Base-by-base conservation (phyloP, 1,284 basidiomycete species). In the Malassezia nana region DNA sequence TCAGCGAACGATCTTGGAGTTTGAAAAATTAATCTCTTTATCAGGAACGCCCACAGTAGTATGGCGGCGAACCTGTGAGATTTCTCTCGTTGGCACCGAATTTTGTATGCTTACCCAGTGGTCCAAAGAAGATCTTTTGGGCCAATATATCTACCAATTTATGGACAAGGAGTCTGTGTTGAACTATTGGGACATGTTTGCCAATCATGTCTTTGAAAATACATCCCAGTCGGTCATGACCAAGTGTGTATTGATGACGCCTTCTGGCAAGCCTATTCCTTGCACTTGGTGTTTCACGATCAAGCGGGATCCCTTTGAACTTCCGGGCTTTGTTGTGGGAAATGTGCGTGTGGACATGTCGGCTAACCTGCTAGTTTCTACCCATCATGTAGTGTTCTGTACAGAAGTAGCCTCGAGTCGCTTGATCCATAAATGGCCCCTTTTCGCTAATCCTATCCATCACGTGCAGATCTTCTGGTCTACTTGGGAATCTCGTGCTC, bases 1-100 rank as follows among this genome's bases (percentile, higher is more conserved):
- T 74, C 91, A 95, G 75, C 81, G 92, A 39, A 89, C 89, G 24
- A 78, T 95, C 60, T 80, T 95, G 64, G 90, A 96, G 79, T 81
- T 95, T 53, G 89, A 95, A 75, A 95, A 95, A 76, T 80, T 96
- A 59, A 92, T 98, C 61, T 89, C 88, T 39, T 94, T 89, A 75
- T 91, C 87, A 58, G 94, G 92, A 5, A 98, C 94, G n/a, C 94
- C 92, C 2, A 98, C 92, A 0, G 89, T 94, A n/a, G 87, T 95
- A 1, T 98, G 92, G 92, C 83, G 92, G 28, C 80, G 92, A 45
- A 98, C 94, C 15, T 92, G 92, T 69, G 94, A 98, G 77, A 89
- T 98, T 32, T 91, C 89, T 69, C 83, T 94, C 39, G 92, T 92
- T 40, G 90, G 91, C 0, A 86, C 89, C 1, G 91, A 98, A 76